Percentiles rank a stretch among this genome's conserved stretches.
Evolutionary conservation across 441 rosid species (phyloP).

Genomic region (Manihot esculenta): DNA sequence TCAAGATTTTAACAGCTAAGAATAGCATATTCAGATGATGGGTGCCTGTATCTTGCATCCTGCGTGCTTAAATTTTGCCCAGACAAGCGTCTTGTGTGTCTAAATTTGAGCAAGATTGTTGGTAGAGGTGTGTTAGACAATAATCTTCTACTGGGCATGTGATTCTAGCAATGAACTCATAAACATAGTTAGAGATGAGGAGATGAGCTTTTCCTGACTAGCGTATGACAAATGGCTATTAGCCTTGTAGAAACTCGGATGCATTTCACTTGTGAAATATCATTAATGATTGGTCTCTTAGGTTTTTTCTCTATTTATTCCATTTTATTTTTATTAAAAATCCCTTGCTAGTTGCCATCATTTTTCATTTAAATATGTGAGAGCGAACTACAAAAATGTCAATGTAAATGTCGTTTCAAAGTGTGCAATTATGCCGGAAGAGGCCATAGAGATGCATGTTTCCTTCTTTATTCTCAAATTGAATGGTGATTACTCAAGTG

Average conservation of each 20-base stretch:
- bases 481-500: conserved; percentile 16
- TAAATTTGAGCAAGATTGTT: conserved; percentile 7
- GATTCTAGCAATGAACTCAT: too few species aligned
- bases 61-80: background rate
- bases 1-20: conserved; percentile 4
- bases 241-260: background rate
- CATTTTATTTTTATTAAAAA: background rate
- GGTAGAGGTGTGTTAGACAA: background rate
- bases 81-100: background rate
- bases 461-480: conserved; percentile 4
- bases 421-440: conserved; percentile 16
- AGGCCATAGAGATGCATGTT: conserved; percentile 9
- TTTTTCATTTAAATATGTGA: conserved; percentile 14
- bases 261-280: conserved; percentile 5
- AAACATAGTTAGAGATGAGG: too few species aligned
- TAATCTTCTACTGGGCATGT: background rate
- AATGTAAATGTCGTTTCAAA: conserved; percentile 5
- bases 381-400: background rate
- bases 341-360: background rate
- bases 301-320: conserved; percentile 3
- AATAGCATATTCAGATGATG: background rate
- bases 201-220: too few species aligned
- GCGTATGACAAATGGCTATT: background rate
- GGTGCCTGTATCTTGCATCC: conserved; percentile 4
- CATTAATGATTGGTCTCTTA: background rate